A percentile compares a stretch with the other conserved stretches of the same genome.
phyloP scores from a whole-genome alignment of 176 grass and related monocot genomes.

The Chloris gayana region DNA sequence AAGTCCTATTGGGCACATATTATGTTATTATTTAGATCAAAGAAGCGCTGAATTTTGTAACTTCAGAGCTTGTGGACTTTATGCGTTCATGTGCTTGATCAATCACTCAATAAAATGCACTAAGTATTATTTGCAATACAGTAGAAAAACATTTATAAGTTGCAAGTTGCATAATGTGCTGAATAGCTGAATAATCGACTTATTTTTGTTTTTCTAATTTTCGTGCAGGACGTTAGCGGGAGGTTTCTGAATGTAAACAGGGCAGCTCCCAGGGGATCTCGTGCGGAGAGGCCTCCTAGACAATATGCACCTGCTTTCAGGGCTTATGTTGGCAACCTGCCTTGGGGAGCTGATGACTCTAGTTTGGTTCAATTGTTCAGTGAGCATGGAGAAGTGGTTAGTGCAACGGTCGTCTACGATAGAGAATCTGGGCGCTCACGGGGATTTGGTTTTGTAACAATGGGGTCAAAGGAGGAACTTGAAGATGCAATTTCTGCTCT shows the following conservation, averaged over 20 bases:
- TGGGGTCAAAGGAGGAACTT: conserved; percentile 77
- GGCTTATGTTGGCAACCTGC: conserved; percentile 90
- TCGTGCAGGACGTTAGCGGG: conserved; percentile 76
- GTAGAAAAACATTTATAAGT: conserved; percentile 6
- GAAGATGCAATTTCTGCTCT: conserved; percentile 88
- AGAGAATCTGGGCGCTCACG: conserved; percentile 86
- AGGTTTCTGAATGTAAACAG: conserved; percentile 79
- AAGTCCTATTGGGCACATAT: not conserved
- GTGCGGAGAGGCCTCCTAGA: conserved; percentile 61
- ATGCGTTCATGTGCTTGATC: not conserved
- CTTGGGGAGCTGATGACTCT: conserved; percentile 84
- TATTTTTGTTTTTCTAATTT: too few species aligned
- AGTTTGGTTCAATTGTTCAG: conserved; percentile 74
- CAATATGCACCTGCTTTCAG: conserved; percentile 58
- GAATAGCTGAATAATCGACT: not conserved
- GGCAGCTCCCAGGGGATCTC: conserved; percentile 77
- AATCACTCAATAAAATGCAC: not conserved
- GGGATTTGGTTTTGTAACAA: conserved; percentile 89
- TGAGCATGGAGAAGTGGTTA: conserved; percentile 74
- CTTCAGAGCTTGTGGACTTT: not conserved
- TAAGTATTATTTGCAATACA: not conserved
- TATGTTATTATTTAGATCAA: not conserved
- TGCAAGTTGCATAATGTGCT: not conserved
- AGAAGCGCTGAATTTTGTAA: not conserved
- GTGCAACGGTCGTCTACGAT: conserved; percentile 62